Evolutionary conservation across 306 rosid species (phyloP).

Genomic region (Adenanthera pavonina): DNA sequence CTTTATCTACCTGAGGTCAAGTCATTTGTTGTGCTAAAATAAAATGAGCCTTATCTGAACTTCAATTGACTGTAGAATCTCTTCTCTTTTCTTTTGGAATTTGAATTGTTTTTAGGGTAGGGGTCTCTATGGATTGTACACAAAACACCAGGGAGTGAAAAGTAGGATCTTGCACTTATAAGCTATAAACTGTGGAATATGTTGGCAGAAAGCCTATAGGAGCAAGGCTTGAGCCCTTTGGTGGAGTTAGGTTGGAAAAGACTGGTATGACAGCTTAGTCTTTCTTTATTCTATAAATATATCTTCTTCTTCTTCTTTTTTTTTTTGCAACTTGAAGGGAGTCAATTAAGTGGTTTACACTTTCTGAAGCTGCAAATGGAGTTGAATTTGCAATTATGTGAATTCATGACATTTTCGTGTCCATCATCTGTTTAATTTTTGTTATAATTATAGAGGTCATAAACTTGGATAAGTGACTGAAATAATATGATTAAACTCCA

Average conservation of each 20-base stretch:
- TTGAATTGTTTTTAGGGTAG: constrained; percentile 72
- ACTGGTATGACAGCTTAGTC: constrained; percentile 54
- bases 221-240: constrained; percentile 75
- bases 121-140: constrained; percentile 87
- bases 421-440: background rate
- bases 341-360: background rate
- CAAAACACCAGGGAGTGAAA: constrained; percentile 70
- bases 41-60: constrained; percentile 12
- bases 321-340: constrained; percentile 12
- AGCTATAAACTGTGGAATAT: constrained; percentile 75
- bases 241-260: constrained; percentile 78
- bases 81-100: constrained; percentile 42
- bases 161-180: constrained; percentile 76
- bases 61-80: constrained; percentile 36
- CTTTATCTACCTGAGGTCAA: background rate
- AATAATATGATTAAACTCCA: too few relatives aligned
- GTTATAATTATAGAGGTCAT: background rate
- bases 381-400: background rate
- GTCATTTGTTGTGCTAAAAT: background rate
- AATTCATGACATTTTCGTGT: background rate
- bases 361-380: constrained; percentile 21
- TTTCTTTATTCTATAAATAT: constrained; percentile 18
- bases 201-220: constrained; percentile 57
- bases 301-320: too few relatives aligned
- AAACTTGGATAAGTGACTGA: too few relatives aligned